Evolutionary conservation across 2,329 filamentous ascomycete genomes (phyloP).

Genomic region (Neonectria coccinea): DNA sequence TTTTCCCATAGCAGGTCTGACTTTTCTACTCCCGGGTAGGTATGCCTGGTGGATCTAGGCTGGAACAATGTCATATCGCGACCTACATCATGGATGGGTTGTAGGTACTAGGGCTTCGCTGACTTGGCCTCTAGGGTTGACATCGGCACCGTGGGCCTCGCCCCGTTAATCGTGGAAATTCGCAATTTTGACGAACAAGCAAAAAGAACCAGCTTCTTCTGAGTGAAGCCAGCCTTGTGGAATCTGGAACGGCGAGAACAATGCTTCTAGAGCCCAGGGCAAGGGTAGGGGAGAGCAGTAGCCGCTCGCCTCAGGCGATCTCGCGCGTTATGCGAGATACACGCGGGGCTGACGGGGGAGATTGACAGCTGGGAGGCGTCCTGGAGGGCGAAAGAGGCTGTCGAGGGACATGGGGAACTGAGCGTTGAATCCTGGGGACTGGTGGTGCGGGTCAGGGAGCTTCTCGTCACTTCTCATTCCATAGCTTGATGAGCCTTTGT

Average conservation of each 20-base stretch:
- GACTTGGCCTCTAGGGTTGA: not conserved
- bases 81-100: not conserved
- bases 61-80: not conserved
- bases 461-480: constrained; percentile 1
- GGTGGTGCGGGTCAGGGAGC: not conserved
- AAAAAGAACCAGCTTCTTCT: not conserved
- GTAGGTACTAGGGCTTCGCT: not conserved
- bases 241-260: not conserved
- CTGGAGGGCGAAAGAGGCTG: not conserved
- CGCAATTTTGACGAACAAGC: constrained; percentile 9
- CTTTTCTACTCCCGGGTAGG: not conserved
- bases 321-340: constrained; percentile 25
- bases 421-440: not conserved
- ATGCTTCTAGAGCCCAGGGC: constrained; percentile 4
- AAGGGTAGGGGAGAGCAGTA: constrained; percentile 8
- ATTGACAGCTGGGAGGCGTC: constrained; percentile 5
- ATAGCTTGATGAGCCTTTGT: not conserved
- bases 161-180: constrained; percentile 5
- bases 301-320: constrained; percentile 18
- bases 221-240: not conserved
- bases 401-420: constrained; percentile 5
- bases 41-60: not conserved
- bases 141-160: not conserved
- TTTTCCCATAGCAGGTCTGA: not conserved
- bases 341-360: constrained; percentile 20